Evolutionary conservation across 139 green algal genomes (phyloP), one percentile per base, ranked within the genome.

Genomic region (Choricystis sp.): DNA sequence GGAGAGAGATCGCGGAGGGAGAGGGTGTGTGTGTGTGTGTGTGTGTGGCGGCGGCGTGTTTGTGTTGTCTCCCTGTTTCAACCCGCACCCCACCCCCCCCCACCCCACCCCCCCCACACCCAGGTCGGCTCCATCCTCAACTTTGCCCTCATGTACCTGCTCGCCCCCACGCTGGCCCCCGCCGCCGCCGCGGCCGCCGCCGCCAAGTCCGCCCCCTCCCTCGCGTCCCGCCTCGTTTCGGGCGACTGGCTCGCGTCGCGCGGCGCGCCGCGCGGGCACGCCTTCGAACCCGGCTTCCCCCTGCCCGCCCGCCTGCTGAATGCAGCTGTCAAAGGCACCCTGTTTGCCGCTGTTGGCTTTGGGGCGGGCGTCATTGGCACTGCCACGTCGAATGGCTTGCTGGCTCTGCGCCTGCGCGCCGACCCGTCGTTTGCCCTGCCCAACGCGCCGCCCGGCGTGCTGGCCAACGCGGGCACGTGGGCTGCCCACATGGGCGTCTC

Each of bases 81-180:
- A 21, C 4, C 61, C 26, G 16, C 30, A 3, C 2, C 40, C 9
- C 3, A 21, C 21, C 21, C 0, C 24, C 25, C 1, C 14, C 26
- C 9, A n/a, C n/a, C n/a, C n/a, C n/a, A n/a, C n/a, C n/a, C n/a
- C n/a, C n/a, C n/a, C n/a, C n/a, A n/a, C n/a, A n/a, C n/a, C 27
- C 67, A 80, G 80, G 83, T 96, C 31, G 91, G 91, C 65, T 91
- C 79, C 72, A 94, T 97, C 63, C 73, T 97, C 24, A 97, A 97
- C 77, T 96, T 97, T 72, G 73, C 78, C 27, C 78, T 96, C 59
- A 96, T 96, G 89, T 96, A 86, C 77, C 67, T 94, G 30, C 79
- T 97, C 61, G 91, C 91, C 0, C 86, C 91, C 19, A 92, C 83
- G 19, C 77, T 71, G 4, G 63, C 59, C 1, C 76, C 70, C 14